Base-by-base conservation (phyloP, 208 protist genomes). In the Trypanosoma brucei region DNA sequence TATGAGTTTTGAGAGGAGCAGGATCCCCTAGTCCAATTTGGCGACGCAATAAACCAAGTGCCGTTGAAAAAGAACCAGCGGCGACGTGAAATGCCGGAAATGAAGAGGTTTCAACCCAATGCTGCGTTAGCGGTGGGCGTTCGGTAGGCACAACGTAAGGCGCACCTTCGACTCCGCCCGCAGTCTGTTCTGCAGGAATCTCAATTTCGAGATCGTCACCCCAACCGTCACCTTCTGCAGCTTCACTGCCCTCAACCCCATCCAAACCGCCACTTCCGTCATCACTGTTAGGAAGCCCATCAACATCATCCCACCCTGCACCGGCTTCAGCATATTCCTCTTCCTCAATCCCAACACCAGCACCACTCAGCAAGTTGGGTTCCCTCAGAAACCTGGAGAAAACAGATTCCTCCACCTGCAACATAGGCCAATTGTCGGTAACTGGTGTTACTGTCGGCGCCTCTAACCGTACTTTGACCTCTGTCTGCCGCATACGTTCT, bases 41-140 rank as follows among this genome's bases (percentile, higher is more conserved):
- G 31, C 83, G 68, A 50, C 88, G 63, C 22, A 97, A 73, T 44
- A 98, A 70, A 13, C 91, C 64, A 77, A 99, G 92, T 2, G 96
- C 97, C 3, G 76, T 89, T 14, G 84, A 78, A 65, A 99, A 98
- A 1, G 90, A 88, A 7, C 97, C 97, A 8, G 97, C 95, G n/a
- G 97, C 95, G 34, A 96, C 76, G 64, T 99, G 97, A 71, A 98
- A 96, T 14, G 79, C 86, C 7, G 96, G 86, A 36, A 95, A 62
- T 22, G 58, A 76, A 59, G 88, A 97, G 49, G 78, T 83, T 38
- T 94, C 79, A 31, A 71, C 66, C 97, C 97, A 99, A 8, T 80
- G 54, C 56, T 87, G 76, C 2, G 65, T 40, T 39, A 88, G 59
- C 5, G 88, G 67, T 33, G 76, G 62, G 40, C 88, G 82, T 36